A percentile compares a stretch with the other conserved stretches of the same genome.
phyloP scores from a whole-genome alignment of 2,329 filamentous ascomycete species.

The Colletotrichum chrysophilum region DNA sequence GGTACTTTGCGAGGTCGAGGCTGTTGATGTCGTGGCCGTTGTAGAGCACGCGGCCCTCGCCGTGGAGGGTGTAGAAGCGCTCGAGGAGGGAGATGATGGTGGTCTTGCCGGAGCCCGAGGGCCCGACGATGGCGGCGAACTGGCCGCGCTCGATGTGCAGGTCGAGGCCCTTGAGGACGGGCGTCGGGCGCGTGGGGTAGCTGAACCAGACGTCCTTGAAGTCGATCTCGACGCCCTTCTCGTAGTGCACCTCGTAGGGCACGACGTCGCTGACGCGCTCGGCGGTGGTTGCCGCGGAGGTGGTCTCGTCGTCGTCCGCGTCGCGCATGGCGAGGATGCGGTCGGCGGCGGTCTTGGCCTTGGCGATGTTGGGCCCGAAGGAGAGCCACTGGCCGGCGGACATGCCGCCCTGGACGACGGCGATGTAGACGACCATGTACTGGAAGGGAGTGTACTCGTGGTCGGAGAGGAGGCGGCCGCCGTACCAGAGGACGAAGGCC shows the following conservation, averaged over 20 bases:
- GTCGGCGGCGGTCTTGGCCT: constrained; percentile 21
- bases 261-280: neutral
- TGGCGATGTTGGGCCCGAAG: constrained; percentile 23
- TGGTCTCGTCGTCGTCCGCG: constrained; percentile 47
- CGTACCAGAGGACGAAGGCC: constrained; percentile 23
- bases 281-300: neutral
- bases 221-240: constrained; percentile 23
- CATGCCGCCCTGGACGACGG: constrained; percentile 23
- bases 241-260: constrained; percentile 23
- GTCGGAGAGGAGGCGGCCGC: constrained; percentile 14
- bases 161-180: constrained; percentile 20
- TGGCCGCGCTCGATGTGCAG: constrained; percentile 56
- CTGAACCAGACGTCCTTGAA: constrained; percentile 24
- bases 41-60: neutral
- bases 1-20: constrained; percentile 30
- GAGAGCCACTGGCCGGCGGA: constrained; percentile 22
- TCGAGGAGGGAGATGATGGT: constrained; percentile 33
- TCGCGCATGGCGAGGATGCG: constrained; percentile 19
- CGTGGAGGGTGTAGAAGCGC: constrained; percentile 27
- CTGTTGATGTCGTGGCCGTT: constrained; percentile 34
- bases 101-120: constrained; percentile 47
- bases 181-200: constrained; percentile 12
- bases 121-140: constrained; percentile 73
- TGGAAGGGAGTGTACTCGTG: constrained; percentile 25
- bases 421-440: constrained; percentile 25